These are phyloP conservation scores for Bifiguratus adelaidae DNA, from an alignment of 192 early-diverging fungal species.

Conservation along the genomic window DNA sequence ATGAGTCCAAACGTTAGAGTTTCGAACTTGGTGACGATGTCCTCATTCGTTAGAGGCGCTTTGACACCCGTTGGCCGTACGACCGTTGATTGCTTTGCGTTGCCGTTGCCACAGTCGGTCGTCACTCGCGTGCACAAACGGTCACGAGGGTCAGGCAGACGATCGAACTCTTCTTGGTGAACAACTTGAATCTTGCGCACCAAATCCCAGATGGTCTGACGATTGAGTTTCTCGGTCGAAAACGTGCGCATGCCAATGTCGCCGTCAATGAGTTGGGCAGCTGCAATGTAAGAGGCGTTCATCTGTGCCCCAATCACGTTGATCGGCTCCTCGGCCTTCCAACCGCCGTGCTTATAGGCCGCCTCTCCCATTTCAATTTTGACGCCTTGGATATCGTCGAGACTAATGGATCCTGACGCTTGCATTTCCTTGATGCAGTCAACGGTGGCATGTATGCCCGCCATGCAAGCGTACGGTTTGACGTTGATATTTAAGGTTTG, in stretches of 20 bases:
- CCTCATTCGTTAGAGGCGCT: background rate
- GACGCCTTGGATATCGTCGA: background rate
- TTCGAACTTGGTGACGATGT: slow-evolving; percentile 5
- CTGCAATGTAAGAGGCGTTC: slow-evolving; percentile 7
- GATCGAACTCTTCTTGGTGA: slow-evolving; percentile 7
- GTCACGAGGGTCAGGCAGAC: background rate
- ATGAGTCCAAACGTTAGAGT: background rate
- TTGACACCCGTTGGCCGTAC: slow-evolving; percentile 8
- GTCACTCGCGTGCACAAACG: slow-evolving; percentile 3
- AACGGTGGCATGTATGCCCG: slow-evolving; percentile 9
- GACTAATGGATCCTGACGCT: background rate
- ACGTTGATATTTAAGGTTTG: slow-evolving; percentile 8
- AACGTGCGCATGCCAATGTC: slow-evolving; percentile 3
- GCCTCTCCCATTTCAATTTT: slow-evolving; percentile 3
- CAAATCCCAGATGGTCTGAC: slow-evolving; percentile 3
- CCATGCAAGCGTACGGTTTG: slow-evolving; percentile 8
- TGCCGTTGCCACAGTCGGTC: background rate
- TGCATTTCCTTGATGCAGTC: slow-evolving; percentile 7
- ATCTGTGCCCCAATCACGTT: slow-evolving; percentile 8
- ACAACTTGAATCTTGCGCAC: background rate
- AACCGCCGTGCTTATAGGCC: slow-evolving; percentile 6
- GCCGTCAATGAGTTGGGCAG: background rate
- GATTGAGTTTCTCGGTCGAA: slow-evolving; percentile 1
- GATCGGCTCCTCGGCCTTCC: slow-evolving; percentile 1
- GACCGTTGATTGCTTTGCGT: background rate